Evolutionary conservation across 768 basidiomycete genomes (phyloP).

Genomic region (Cytidiella melzeri): DNA sequence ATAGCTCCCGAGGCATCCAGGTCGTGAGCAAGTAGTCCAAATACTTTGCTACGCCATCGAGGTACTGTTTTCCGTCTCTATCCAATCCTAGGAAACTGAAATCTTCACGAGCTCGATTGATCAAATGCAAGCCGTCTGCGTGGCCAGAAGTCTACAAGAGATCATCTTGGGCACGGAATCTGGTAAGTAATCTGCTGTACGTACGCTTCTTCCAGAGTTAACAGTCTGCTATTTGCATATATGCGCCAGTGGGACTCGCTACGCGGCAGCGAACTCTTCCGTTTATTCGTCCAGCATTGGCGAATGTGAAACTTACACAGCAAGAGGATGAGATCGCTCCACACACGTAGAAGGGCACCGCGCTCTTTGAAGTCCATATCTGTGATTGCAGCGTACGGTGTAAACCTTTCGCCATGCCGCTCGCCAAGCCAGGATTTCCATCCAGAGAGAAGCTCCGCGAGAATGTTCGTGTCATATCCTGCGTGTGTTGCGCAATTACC

Average conservation of each 20-base stretch:
- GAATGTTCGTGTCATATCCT: conserved; percentile 23
- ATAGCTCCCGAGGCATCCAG: conserved; percentile 25
- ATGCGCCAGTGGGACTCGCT: neutral
- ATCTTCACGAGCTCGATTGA: conserved; percentile 1
- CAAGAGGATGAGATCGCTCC: conserved; percentile 24
- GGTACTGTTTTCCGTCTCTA: neutral
- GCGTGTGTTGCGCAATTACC: conserved; percentile 17
- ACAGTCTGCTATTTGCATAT: neutral
- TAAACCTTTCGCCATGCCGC: conserved; percentile 14
- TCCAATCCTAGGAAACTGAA: neutral
- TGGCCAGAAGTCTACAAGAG: conserved; percentile 1
- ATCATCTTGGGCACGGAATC: neutral
- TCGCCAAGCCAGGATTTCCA: conserved; percentile 20
- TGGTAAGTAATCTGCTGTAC: neutral
- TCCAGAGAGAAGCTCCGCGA: conserved; percentile 18
- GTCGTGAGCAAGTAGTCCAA: conserved; percentile 19
- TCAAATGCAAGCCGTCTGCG: neutral
- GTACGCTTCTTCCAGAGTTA: conserved; percentile 1
- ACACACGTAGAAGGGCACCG: conserved; percentile 26
- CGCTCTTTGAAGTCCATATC: conserved; percentile 31
- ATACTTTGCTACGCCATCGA: conserved; percentile 6
- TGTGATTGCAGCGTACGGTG: conserved; percentile 21
- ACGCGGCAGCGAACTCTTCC: neutral
- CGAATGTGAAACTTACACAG: conserved; percentile 33
- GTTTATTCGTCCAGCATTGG: conserved; percentile 14